Evolutionary conservation across 257 asterid genomes (phyloP).

Genomic region (Solanum piurae): DNA sequence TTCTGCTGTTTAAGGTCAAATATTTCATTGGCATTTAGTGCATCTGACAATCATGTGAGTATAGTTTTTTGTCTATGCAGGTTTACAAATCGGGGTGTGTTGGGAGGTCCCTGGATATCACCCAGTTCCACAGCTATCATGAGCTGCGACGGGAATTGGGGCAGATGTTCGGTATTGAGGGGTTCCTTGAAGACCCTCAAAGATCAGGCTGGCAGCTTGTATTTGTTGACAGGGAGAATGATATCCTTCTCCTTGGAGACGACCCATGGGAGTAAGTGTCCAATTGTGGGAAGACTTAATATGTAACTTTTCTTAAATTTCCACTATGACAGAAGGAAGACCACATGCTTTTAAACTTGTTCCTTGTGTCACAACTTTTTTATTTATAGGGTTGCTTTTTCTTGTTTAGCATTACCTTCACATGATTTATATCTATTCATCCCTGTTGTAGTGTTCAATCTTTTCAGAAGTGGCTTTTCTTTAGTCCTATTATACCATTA

Average conservation of each 20-base stretch:
- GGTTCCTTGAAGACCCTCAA: constrained; percentile 94
- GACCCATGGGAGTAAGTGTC: constrained; percentile 94
- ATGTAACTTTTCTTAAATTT: background rate
- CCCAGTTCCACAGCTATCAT: constrained; percentile 85
- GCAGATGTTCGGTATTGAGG: constrained; percentile 83
- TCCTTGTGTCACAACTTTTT: background rate
- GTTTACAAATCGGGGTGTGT: constrained; percentile 76
- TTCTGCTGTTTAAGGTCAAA: background rate
- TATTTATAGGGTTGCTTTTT: background rate
- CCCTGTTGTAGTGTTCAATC: background rate
- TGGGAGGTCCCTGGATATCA: constrained; percentile 92
- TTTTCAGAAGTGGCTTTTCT: background rate
- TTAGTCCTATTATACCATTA: background rate
- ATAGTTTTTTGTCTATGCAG: constrained; percentile 19
- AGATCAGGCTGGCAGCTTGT: constrained; percentile 99
- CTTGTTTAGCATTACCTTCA: background rate
- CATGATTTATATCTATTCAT: background rate
- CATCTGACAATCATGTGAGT: background rate
- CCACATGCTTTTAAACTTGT: background rate
- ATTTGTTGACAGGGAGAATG: constrained; percentile 99
- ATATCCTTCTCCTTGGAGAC: constrained; percentile 97
- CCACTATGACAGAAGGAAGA: background rate
- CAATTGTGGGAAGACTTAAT: background rate
- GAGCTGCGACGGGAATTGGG: constrained; percentile 91
- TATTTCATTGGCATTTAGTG: background rate